Conservation (phyloP, 495 filamentous ascomycete genomes). For the Aspergillus asperescens region DNA sequence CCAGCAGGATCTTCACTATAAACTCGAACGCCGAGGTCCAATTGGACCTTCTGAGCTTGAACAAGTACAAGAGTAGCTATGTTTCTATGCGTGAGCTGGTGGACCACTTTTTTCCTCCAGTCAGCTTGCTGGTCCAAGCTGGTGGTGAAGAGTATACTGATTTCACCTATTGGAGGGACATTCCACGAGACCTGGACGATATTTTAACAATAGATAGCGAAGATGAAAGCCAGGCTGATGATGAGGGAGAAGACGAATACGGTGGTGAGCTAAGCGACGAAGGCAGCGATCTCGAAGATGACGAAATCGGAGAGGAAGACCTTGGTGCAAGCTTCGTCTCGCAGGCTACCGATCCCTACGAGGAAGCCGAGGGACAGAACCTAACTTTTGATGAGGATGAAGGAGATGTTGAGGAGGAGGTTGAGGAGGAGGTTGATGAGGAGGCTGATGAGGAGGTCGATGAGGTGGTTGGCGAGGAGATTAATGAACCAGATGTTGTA, state of each 20-base stretch:
- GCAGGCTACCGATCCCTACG: conserved; percentile 43
- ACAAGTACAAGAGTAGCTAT: conserved; percentile 95
- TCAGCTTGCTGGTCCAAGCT: conserved; percentile 66
- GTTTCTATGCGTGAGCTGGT: conserved; percentile 93
- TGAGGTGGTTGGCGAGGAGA: too few relatives aligned
- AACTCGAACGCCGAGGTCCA: conserved; percentile 96
- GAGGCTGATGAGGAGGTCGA: background rate
- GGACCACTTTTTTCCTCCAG: conserved; percentile 93
- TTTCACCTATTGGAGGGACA: conserved; percentile 82
- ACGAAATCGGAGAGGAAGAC: conserved; percentile 38
- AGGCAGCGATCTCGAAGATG: conserved; percentile 40
- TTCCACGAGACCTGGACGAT: conserved; percentile 66
- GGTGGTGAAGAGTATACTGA: conserved; percentile 85
- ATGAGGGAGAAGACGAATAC: conserved; percentile 27
- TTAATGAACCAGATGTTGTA: background rate
- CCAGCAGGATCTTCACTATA: conserved; percentile 95
- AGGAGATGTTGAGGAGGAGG: conserved; percentile 7
- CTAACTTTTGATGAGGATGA: conserved; percentile 30
- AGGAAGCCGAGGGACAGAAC: conserved; percentile 42
- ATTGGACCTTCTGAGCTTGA: conserved; percentile 83
- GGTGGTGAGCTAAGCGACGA: conserved; percentile 42
- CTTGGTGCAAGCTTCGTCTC: conserved; percentile 59
- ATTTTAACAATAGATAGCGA: conserved; percentile 74
- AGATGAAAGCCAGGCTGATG: conserved; percentile 34
- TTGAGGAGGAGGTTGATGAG: conserved; percentile 12